These are phyloP conservation scores for Eutrema japonicum DNA, from an alignment of 345 rosid genomes.

Conservation along the genomic window DNA sequence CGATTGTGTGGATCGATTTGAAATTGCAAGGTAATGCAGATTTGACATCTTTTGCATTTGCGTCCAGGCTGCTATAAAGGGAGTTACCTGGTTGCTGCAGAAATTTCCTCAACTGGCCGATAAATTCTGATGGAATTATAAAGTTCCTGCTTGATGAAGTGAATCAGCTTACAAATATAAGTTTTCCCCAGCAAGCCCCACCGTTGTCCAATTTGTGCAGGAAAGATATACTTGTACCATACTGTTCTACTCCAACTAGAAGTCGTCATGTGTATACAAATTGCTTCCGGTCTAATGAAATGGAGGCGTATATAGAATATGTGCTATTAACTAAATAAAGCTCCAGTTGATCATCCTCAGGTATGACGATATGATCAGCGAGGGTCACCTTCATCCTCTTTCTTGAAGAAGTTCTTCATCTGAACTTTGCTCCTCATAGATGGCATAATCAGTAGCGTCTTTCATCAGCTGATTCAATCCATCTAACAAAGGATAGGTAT, in stretches of 20 bases:
- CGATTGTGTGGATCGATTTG: not conserved
- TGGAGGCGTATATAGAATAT: constrained; percentile 19
- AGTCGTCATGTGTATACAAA: constrained; percentile 19
- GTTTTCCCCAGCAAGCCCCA: constrained; percentile 21
- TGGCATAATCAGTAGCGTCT: constrained; percentile 45
- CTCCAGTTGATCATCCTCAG: constrained; percentile 20
- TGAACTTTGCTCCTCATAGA: constrained; percentile 30
- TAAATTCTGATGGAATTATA: constrained; percentile 35
- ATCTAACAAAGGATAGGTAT: constrained; percentile 59
- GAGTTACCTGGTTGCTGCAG: constrained; percentile 74
- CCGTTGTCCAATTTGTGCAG: constrained; percentile 8
- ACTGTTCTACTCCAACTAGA: not conserved
- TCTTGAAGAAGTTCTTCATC: constrained; percentile 48
- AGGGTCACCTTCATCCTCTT: constrained; percentile 36
- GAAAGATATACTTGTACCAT: constrained; percentile 1
- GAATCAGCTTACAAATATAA: constrained; percentile 3
- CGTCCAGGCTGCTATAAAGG: constrained; percentile 68
- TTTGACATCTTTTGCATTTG: not conserved
- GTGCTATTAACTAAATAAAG: constrained; percentile 11
- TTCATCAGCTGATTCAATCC: constrained; percentile 68
- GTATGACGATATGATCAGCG: not conserved
- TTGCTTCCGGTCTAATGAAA: not conserved
- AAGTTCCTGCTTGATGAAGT: constrained; percentile 23
- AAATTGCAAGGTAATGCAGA: constrained; percentile 7
- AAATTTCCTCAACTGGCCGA: constrained; percentile 78